Evolutionary conservation across 164 flowering plant species (phyloP).

Genomic region (Stephania yunnanensis): DNA sequence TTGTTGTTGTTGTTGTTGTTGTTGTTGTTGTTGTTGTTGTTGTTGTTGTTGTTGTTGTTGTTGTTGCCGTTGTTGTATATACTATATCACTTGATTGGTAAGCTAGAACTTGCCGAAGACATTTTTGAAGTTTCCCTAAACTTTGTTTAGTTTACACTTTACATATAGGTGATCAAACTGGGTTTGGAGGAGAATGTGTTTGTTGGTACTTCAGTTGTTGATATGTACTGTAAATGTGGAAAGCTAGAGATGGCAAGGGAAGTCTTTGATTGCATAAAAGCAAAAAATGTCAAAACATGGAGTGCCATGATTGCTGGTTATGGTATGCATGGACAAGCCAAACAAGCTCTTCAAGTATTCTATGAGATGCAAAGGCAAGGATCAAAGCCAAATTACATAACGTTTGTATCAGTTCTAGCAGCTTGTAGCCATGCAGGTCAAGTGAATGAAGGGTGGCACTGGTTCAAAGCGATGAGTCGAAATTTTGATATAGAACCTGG

Average conservation of each 20-base stretch:
- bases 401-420: slow-evolving; percentile 72
- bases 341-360: slow-evolving; percentile 61
- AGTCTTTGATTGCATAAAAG: slow-evolving; percentile 50
- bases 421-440: slow-evolving; percentile 88
- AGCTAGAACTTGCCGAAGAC: not conserved
- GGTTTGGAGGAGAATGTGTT: slow-evolving; percentile 48
- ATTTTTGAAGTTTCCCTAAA: not conserved
- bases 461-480: slow-evolving; percentile 57
- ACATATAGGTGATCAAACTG: slow-evolving; percentile 55
- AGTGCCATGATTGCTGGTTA: slow-evolving; percentile 81
- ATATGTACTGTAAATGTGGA: slow-evolving; percentile 95
- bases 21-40: too few relatives aligned
- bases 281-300: slow-evolving; percentile 79
- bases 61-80: too few relatives aligned
- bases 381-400: slow-evolving; percentile 64
- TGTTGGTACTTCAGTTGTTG: slow-evolving; percentile 76
- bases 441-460: slow-evolving; percentile 66
- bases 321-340: slow-evolving; percentile 74
- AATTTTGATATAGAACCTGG: slow-evolving; percentile 58
- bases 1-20: too few relatives aligned
- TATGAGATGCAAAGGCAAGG: slow-evolving; percentile 46
- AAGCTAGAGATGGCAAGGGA: slow-evolving; percentile 55
- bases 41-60: too few relatives aligned
- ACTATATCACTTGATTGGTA: not conserved
- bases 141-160: not conserved